These are phyloP conservation scores for Mucor racemosus DNA, from an alignment of 371 early-diverging fungal genomes.

Conservation along the genomic window DNA sequence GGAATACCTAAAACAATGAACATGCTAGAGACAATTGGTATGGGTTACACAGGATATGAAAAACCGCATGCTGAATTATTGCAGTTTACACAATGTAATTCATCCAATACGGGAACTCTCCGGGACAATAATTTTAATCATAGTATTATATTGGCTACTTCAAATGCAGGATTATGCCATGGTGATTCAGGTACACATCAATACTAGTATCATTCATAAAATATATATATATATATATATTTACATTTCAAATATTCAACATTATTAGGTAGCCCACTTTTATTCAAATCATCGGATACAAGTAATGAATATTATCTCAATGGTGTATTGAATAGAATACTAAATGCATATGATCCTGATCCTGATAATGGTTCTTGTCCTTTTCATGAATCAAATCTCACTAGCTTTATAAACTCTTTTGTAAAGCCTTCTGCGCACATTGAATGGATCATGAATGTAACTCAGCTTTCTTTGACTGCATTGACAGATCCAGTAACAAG, in stretches of 20 bases:
- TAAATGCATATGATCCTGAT: constrained; percentile 43
- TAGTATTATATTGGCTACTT: constrained; percentile 20
- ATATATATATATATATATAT: too few species aligned
- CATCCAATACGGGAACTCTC: neutral
- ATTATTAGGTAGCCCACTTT: constrained; percentile 33
- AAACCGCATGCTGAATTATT: constrained; percentile 17
- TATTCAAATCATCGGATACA: constrained; percentile 3
- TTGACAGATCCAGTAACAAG: constrained; percentile 10
- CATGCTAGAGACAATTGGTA: constrained; percentile 22
- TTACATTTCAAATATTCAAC: neutral
- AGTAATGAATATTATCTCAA: constrained; percentile 15
- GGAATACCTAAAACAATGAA: neutral
- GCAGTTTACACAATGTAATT: constrained; percentile 21
- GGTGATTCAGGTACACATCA: constrained; percentile 41
- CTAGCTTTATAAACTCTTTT: constrained; percentile 31
- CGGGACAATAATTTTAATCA: constrained; percentile 16
- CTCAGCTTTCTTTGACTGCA: constrained; percentile 19
- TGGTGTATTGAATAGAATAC: constrained; percentile 37
- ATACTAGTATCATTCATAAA: neutral
- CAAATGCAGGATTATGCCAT: constrained; percentile 36
- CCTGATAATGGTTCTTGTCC: constrained; percentile 35
- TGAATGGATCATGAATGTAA: constrained; percentile 36
- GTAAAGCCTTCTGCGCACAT: constrained; percentile 26
- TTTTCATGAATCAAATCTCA: constrained; percentile 24
- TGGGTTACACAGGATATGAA: constrained; percentile 31